Percentiles rank a stretch among this genome's conserved stretches.
Evolutionary conservation across 2,329 filamentous ascomycete genomes (phyloP).

Genomic region (Talaromyces marneffei): DNA sequence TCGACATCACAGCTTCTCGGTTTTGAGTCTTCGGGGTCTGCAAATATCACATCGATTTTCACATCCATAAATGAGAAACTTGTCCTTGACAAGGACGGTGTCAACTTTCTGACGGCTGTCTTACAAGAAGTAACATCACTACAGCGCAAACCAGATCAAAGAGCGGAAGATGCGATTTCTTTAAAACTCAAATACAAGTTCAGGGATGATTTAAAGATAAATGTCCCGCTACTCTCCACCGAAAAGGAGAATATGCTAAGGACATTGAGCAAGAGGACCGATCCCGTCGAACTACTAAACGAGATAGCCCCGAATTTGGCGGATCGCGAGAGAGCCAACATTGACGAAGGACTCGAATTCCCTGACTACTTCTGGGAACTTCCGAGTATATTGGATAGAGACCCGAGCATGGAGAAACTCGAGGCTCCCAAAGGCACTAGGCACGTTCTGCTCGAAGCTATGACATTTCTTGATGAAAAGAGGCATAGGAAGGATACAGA

Average conservation of each 20-base stretch:
- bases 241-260: neutral
- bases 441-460: constrained; percentile 23
- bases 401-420: constrained; percentile 22
- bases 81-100: constrained; percentile 26
- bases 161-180: constrained; percentile 13
- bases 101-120: constrained; percentile 27
- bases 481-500: constrained; percentile 20
- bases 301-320: constrained; percentile 18
- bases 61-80: constrained; percentile 28
- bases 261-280: neutral
- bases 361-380: constrained; percentile 30
- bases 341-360: constrained; percentile 42
- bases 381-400: constrained; percentile 18
- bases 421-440: constrained; percentile 22
- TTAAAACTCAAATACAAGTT: constrained; percentile 10
- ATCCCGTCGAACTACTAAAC: neutral
- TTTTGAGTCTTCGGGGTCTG: neutral
- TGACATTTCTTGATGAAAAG: constrained; percentile 22
- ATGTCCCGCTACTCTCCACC: neutral
- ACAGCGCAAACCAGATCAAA: constrained; percentile 6
- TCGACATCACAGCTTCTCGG: constrained; percentile 20
- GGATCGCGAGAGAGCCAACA: constrained; percentile 28
- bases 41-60: constrained; percentile 1
- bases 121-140: constrained; percentile 17
- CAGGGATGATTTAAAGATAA: neutral